Percentiles rank a stretch among this genome's conserved stretches.
phyloP scores from a whole-genome alignment of 2,329 filamentous ascomycete genomes.

The Talaromyces sp. region DNA sequence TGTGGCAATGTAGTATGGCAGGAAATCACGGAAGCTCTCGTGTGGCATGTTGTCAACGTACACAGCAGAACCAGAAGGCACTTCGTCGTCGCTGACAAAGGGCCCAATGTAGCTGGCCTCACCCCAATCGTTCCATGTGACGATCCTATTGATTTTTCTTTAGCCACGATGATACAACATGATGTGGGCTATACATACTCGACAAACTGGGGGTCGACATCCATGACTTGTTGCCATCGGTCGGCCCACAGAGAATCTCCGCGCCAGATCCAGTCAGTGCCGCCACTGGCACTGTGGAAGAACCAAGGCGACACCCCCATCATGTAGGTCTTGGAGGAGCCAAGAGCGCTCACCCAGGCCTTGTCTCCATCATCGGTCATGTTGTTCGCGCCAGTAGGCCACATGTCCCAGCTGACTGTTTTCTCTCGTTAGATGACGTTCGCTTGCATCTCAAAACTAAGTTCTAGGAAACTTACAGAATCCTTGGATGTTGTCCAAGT shows the following conservation, averaged over 20 bases:
- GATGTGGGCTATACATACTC: slow-evolving; percentile 22
- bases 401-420: slow-evolving; percentile 39
- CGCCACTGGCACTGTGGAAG: slow-evolving; percentile 22
- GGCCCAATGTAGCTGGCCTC: slow-evolving; percentile 57
- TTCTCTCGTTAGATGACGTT: not conserved
- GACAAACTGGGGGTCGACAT: slow-evolving; percentile 48
- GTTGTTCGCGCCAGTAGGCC: slow-evolving; percentile 33
- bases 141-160: slow-evolving; percentile 34
- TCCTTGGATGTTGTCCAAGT: slow-evolving; percentile 31
- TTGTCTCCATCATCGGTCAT: slow-evolving; percentile 33
- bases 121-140: slow-evolving; percentile 59
- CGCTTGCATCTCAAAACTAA: not conserved
- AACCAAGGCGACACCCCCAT: slow-evolving; percentile 55
- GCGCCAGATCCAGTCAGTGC: slow-evolving; percentile 58
- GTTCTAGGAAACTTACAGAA: not conserved
- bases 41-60: slow-evolving; percentile 26
- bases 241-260: slow-evolving; percentile 57
- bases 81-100: slow-evolving; percentile 37
- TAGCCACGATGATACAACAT: not conserved
- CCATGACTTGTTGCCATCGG: slow-evolving; percentile 53
- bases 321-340: slow-evolving; percentile 40
- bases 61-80: slow-evolving; percentile 41
- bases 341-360: slow-evolving; percentile 33
- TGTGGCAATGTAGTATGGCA: slow-evolving; percentile 31
- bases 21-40: slow-evolving; percentile 24